A percentile compares a stretch with the other conserved stretches of the same genome.
Conservation (phyloP, 805 yeast species). For the Candida suzukii region DNA sequence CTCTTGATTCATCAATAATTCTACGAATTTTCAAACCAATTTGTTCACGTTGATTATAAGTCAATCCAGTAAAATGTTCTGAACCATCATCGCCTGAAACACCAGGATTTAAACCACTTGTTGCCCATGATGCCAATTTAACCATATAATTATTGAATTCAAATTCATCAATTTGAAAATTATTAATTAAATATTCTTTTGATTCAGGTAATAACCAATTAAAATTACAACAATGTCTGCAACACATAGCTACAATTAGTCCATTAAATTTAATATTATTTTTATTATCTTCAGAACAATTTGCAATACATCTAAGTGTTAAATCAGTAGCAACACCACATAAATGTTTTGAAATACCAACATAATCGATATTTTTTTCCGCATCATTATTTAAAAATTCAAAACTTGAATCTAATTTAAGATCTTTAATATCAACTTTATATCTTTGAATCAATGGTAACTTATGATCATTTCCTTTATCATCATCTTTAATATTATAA, state of each 20-base stretch:
- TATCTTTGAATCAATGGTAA: conserved; percentile 32
- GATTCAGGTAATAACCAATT: conserved; percentile 46
- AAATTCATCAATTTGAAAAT: conserved; percentile 21
- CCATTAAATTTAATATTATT: conserved; percentile 32
- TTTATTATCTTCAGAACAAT: conserved; percentile 11
- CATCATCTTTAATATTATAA: conserved; percentile 12
- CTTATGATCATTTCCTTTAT: neutral
- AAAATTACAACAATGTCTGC: conserved; percentile 76
- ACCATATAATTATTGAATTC: conserved; percentile 34
- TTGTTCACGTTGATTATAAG: conserved; percentile 40
- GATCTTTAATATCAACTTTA: conserved; percentile 76
- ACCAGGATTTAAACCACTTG: conserved; percentile 53
- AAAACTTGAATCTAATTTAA: conserved; percentile 43
- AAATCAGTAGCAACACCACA: conserved; percentile 95
- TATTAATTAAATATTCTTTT: conserved; percentile 26
- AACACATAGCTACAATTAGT: conserved; percentile 82
- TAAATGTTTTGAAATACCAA: conserved; percentile 78
- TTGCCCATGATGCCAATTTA: conserved; percentile 84
- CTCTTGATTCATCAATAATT: conserved; percentile 68
- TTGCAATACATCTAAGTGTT: conserved; percentile 56
- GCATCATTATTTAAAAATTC: conserved; percentile 10
- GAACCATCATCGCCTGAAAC: conserved; percentile 29
- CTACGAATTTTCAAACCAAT: conserved; percentile 68
- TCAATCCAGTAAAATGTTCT: conserved; percentile 40
- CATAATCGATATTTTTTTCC: conserved; percentile 15